These are phyloP conservation scores for Neurospora hispaniola DNA, from an alignment of 495 filamentous ascomycete species.

Conservation along the genomic window DNA sequence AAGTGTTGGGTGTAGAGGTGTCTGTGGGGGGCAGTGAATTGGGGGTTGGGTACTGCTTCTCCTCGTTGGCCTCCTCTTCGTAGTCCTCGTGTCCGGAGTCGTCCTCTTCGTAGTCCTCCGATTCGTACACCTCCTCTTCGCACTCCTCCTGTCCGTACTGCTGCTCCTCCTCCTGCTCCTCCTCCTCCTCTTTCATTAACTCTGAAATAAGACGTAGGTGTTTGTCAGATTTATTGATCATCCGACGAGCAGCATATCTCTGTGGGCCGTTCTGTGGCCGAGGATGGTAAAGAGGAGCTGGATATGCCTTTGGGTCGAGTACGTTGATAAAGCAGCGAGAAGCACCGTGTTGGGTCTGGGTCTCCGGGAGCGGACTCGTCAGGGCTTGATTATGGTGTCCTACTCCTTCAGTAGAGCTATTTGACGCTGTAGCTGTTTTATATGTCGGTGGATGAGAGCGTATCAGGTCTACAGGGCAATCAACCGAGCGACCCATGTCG, in stretches of 20 bases:
- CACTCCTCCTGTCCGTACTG: not conserved
- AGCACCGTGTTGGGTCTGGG: not conserved
- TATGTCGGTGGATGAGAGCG: not conserved
- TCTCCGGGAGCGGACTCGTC: not conserved
- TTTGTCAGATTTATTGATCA: not conserved
- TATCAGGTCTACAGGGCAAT: not conserved
- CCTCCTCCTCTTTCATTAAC: not conserved
- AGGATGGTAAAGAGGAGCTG: not conserved
- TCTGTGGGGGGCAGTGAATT: not conserved
- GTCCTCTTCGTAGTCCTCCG: not conserved
- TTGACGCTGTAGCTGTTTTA: not conserved
- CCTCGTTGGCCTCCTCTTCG: not conserved
- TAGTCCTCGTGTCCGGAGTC: not conserved
- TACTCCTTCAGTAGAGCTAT: not conserved
- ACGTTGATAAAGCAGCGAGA: not conserved
- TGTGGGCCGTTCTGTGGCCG: not conserved
- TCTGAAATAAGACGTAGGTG: not conserved
- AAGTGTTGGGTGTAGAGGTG: not conserved
- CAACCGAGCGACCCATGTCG: not conserved
- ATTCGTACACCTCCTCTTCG: not conserved
- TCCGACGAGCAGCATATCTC: not conserved
- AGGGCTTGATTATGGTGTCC: not conserved
- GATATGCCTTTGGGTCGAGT: not conserved
- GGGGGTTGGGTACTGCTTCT: not conserved
- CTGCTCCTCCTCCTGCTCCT: not conserved